These are phyloP conservation scores for Rhodotorula kratochvilovae DNA, from an alignment of 768 basidiomycete species.

Conservation along the genomic window DNA sequence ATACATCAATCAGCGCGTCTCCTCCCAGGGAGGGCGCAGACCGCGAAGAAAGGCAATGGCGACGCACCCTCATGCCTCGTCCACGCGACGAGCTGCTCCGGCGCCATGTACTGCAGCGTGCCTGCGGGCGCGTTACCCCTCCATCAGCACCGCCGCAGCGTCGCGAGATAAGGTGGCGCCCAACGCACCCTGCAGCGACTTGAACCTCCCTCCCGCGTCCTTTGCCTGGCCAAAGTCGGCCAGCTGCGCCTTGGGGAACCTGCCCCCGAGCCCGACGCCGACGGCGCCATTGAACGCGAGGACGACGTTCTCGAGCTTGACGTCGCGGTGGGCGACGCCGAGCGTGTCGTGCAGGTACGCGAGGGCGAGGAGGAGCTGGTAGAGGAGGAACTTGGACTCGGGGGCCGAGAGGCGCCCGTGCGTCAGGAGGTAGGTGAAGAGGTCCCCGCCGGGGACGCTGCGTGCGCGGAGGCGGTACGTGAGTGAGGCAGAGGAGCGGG, in stretches of 20 bases:
- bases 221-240: conserved; percentile 24
- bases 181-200: conserved; percentile 2
- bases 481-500: no score
- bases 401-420: conserved; percentile 15
- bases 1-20: no score
- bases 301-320: conserved; percentile 33
- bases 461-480: neutral
- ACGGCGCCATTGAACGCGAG: neutral
- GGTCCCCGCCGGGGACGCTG: conserved; percentile 36
- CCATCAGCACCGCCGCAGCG: no score
- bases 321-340: conserved; percentile 26
- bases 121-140: neutral
- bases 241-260: conserved; percentile 20
- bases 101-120: conserved; percentile 26
- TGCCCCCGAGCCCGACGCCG: neutral
- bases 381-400: conserved; percentile 28
- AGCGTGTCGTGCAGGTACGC: conserved; percentile 24
- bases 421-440: conserved; percentile 33
- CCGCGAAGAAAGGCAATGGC: no score
- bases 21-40: neutral
- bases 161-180: no score
- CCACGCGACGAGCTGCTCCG: conserved; percentile 14
- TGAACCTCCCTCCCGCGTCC: neutral
- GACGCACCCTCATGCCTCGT: conserved; percentile 7
- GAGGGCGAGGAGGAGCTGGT: conserved; percentile 29